These are phyloP conservation scores for Phyllosticta citribraziliensis DNA, from an alignment of 2,329 filamentous ascomycete genomes.

Conservation along the genomic window DNA sequence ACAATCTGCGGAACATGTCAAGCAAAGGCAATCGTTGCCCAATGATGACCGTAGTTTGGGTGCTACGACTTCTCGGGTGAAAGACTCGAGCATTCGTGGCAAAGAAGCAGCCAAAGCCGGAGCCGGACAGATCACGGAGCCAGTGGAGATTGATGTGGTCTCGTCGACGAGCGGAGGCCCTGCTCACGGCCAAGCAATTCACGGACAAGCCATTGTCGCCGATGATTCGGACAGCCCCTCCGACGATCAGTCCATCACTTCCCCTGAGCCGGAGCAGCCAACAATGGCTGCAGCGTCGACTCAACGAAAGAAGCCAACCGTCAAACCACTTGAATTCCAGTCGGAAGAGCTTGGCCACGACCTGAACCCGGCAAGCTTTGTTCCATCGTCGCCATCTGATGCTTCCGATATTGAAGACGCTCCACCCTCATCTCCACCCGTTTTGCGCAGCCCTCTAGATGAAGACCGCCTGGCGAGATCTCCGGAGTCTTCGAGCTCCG, in stretches of 20 bases:
- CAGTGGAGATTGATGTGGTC: neutral
- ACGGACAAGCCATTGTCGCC: neutral
- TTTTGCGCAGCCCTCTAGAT: neutral
- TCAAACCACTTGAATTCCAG: neutral
- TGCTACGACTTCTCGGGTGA: neutral
- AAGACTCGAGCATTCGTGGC: neutral
- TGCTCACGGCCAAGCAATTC: neutral
- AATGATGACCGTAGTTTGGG: neutral
- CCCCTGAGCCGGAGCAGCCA: neutral
- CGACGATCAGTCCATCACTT: neutral
- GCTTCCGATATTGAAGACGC: neutral
- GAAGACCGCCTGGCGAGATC: neutral
- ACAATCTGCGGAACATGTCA: neutral
- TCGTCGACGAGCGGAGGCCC: neutral
- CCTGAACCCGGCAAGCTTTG: neutral
- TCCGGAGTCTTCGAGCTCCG: neutral
- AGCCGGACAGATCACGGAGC: neutral
- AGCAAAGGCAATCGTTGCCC: neutral
- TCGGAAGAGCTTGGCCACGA: neutral
- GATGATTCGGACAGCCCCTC: neutral
- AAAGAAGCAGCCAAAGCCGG: neutral
- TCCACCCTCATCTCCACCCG: neutral
- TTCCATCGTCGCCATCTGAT: neutral
- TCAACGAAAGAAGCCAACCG: neutral
- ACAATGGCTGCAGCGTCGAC: neutral